Percentiles rank a stretch among this genome's conserved stretches.
phyloP scores from a whole-genome alignment of 2,329 filamentous ascomycete species.

The Colletotrichum falcatum region DNA sequence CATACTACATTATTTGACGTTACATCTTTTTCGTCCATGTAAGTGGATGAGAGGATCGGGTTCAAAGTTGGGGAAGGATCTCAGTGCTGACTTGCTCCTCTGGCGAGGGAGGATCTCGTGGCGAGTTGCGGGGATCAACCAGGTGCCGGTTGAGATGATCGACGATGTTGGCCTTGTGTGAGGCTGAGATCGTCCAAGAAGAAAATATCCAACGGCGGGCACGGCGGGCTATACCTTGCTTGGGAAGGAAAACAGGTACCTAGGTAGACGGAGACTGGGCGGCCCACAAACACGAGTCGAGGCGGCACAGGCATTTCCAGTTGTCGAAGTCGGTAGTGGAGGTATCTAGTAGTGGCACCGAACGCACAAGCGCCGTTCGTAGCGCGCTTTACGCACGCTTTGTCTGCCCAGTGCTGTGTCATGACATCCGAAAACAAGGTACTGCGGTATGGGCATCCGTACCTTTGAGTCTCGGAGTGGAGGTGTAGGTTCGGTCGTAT shows the following conservation, averaged over 20 bases:
- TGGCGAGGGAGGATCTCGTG: conserved; percentile 25
- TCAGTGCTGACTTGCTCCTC: conserved; percentile 21
- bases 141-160: conserved; percentile 35
- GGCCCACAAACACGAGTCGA: conserved; percentile 19
- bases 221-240: conserved; percentile 12
- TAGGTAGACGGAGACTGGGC: not conserved
- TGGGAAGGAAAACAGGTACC: not conserved
- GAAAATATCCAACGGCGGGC: conserved; percentile 20
- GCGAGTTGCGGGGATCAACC: conserved; percentile 34
- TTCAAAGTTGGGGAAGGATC: conserved; percentile 17
- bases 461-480: conserved; percentile 2
- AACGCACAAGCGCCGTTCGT: conserved; percentile 22
- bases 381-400: conserved; percentile 27
- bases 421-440: conserved; percentile 14
- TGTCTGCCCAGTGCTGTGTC: conserved; percentile 10
- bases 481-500: conserved; percentile 1
- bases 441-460: conserved; percentile 13
- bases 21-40: not conserved
- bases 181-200: conserved; percentile 37
- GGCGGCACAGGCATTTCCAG: conserved; percentile 13
- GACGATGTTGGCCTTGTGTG: conserved; percentile 29
- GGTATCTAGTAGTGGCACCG: not conserved
- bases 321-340: not conserved
- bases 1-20: conserved; percentile 1
- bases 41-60: conserved; percentile 31